Conservation (phyloP, 305 asterid species). For the Fraxinus latifolia region DNA sequence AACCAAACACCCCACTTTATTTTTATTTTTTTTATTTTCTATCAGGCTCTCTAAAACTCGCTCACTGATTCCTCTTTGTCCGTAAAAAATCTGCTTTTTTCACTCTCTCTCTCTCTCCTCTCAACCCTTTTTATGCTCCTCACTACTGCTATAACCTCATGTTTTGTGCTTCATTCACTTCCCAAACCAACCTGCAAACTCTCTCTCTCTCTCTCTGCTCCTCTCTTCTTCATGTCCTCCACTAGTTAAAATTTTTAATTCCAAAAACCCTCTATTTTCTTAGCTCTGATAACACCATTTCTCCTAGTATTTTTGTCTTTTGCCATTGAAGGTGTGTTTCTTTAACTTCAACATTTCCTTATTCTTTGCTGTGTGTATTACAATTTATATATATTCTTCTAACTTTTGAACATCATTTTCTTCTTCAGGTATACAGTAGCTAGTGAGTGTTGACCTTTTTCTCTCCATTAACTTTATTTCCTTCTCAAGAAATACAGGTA, state of each 20-base stretch:
- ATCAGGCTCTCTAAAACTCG: constrained; percentile 19
- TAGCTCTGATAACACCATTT: constrained; percentile 20
- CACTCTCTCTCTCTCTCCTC: constrained; percentile 5
- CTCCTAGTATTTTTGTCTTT: constrained; percentile 18
- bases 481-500: constrained; percentile 30
- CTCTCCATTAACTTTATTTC: constrained; percentile 24
- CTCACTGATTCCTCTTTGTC: constrained; percentile 20
- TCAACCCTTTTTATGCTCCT: constrained; percentile 34
- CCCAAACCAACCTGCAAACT: constrained; percentile 39
- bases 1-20: constrained; percentile 26
- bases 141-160: constrained; percentile 45
- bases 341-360: constrained; percentile 12
- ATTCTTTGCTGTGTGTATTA: constrained; percentile 17
- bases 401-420: constrained; percentile 19
- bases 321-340: constrained; percentile 17
- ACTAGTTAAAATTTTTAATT: not conserved
- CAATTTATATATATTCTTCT: not conserved
- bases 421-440: constrained; percentile 26
- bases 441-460: constrained; percentile 8
- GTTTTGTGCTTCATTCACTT: constrained; percentile 44
- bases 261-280: not conserved
- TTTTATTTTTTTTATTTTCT: not conserved
- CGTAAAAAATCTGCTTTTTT: not conserved
- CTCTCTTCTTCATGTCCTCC: constrained; percentile 26
- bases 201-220: constrained; percentile 18